Conservation (phyloP, 148 eudicot species). For the Spergularia marina region DNA sequence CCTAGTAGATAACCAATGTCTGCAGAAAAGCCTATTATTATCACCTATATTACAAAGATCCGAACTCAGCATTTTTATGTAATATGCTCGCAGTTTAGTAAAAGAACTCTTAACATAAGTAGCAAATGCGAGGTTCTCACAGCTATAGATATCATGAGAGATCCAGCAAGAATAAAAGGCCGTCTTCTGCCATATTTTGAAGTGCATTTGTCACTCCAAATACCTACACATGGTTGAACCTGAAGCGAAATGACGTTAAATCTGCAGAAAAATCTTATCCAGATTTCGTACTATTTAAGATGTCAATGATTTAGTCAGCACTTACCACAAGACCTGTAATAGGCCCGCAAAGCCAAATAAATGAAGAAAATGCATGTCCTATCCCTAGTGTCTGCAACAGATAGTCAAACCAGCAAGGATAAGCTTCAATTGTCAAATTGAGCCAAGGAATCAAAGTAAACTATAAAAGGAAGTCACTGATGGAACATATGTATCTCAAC, state of each 20-base stretch:
- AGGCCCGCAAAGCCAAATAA: constrained; percentile 99
- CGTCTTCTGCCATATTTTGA: constrained; percentile 97
- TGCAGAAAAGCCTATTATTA: constrained; percentile 96
- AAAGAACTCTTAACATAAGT: constrained; percentile 9
- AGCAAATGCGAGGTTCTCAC: constrained; percentile 43
- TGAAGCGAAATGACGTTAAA: constrained; percentile 29
- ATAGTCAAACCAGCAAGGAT: constrained; percentile 20
- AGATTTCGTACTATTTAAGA: neutral
- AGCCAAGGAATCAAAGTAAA: neutral
- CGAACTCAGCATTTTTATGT: constrained; percentile 39
- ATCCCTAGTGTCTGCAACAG: constrained; percentile 91
- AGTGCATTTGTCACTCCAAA: constrained; percentile 98
- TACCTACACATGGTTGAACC: constrained; percentile 99
- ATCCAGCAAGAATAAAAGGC: constrained; percentile 87
- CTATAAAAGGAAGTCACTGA: neutral
- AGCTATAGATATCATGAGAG: constrained; percentile 81
- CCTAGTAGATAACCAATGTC: constrained; percentile 95
- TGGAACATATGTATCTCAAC: neutral
- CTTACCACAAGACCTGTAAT: constrained; percentile 99
- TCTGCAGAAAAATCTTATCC: neutral
- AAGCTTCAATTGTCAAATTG: constrained; percentile 9
- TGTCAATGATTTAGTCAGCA: constrained; percentile 14
- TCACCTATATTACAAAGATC: constrained; percentile 64
- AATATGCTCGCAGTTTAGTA: neutral
- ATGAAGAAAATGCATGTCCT: constrained; percentile 91